Conservation (phyloP, 139 green algal species). For the Edaphochlamys debaryana region DNA sequence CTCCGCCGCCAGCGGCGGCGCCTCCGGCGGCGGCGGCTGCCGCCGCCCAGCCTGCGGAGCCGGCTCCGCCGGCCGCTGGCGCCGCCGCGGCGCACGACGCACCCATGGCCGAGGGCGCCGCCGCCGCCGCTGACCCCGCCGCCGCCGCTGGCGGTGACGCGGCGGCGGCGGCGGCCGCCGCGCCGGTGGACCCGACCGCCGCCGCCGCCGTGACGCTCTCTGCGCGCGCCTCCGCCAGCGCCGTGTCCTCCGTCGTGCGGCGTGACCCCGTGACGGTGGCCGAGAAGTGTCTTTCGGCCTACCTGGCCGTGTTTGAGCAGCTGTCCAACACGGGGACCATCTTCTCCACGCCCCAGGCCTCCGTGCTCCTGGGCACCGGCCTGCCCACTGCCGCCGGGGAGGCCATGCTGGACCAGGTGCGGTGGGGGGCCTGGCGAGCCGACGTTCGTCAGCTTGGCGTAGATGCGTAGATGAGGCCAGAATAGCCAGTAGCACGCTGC, state of each 20-base stretch:
- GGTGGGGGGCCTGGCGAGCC: neutral
- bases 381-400: conserved; percentile 58
- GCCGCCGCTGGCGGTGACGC: too few relatives aligned
- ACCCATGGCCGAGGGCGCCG: too few relatives aligned
- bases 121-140: too few relatives aligned
- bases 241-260: neutral
- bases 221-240: conserved; percentile 13
- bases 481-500: neutral
- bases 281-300: conserved; percentile 54
- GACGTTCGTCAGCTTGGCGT: too few relatives aligned
- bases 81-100: neutral
- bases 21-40: neutral
- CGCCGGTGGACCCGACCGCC: neutral
- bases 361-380: conserved; percentile 59
- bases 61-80: too few relatives aligned
- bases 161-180: too few relatives aligned
- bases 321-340: conserved; percentile 68
- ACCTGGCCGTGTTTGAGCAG: conserved; percentile 69
- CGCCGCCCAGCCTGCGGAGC: too few relatives aligned
- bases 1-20: neutral
- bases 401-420: conserved; percentile 26
- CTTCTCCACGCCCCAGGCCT: conserved; percentile 56
- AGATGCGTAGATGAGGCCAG: neutral
- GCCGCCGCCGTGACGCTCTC: too few relatives aligned
- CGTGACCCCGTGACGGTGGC: conserved; percentile 50